Evolutionary conservation across 2,329 filamentous ascomycete genomes (phyloP).

Genomic region (Pestalotiopsis sp.): DNA sequence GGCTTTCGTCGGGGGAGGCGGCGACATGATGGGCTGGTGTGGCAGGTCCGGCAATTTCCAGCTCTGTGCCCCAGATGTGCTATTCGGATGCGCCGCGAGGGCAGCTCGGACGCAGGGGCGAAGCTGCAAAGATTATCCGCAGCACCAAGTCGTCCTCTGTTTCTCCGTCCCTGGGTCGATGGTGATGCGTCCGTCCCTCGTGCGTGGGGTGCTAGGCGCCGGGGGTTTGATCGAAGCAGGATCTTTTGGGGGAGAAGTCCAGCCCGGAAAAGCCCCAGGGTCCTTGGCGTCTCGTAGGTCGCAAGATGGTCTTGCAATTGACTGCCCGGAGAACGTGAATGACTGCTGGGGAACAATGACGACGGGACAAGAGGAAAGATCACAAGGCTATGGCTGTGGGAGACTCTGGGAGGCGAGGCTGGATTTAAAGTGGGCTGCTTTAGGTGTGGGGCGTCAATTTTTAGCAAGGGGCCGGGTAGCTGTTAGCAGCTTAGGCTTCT

Average conservation of each 20-base stretch:
- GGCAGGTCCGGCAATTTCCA: background rate
- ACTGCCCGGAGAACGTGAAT: background rate
- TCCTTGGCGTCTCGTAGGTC: background rate
- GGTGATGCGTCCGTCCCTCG: too few relatives aligned
- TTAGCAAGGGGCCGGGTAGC: background rate
- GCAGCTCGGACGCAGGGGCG: background rate
- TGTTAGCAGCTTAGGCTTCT: too few relatives aligned
- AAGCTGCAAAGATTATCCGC: too few relatives aligned
- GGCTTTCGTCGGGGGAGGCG: constrained; percentile 57
- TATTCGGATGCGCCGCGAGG: background rate
- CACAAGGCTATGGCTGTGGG: background rate
- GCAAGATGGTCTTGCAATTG: background rate
- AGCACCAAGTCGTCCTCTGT: too few relatives aligned
- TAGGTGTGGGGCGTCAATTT: background rate
- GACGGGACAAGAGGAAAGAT: background rate
- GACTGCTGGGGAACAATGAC: background rate
- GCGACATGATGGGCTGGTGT: constrained; percentile 40
- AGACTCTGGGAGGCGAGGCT: background rate
- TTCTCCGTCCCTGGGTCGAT: too few relatives aligned
- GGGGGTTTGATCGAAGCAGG: background rate
- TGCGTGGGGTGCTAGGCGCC: too few relatives aligned
- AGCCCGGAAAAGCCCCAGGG: background rate
- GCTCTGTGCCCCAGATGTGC: background rate
- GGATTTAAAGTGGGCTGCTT: background rate
- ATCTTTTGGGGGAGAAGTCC: background rate